Conservation (phyloP, 179 eudicot genomes). For the Beta macrorhiza region DNA sequence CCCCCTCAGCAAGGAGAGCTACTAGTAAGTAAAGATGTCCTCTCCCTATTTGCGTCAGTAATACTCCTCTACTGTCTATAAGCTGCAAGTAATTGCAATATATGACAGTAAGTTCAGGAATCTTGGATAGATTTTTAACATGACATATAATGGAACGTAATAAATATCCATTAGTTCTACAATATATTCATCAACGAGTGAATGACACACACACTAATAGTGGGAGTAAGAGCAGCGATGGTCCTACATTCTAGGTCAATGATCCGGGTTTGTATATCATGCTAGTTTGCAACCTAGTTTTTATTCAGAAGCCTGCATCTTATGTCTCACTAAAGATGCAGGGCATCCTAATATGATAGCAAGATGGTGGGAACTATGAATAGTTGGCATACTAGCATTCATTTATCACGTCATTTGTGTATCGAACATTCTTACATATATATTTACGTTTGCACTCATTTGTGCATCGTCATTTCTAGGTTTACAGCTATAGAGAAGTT, state of each 20-base stretch:
- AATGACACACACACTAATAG: neutral
- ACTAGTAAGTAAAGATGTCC: constrained; percentile 62
- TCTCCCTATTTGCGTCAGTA: constrained; percentile 47
- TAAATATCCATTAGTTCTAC: neutral
- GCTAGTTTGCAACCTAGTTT: no score
- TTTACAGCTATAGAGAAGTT: neutral
- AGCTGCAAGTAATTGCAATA: constrained; percentile 36
- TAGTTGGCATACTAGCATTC: neutral
- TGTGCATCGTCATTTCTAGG: neutral
- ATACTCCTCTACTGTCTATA: constrained; percentile 52
- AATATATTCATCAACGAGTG: neutral
- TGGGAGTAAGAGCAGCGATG: neutral
- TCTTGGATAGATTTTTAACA: neutral
- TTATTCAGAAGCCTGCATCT: no score
- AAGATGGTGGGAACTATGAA: neutral
- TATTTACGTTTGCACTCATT: no score
- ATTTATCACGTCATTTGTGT: no score
- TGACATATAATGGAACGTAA: neutral
- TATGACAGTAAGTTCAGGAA: neutral
- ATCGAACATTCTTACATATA: no score
- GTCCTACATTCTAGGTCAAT: neutral
- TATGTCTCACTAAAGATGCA: no score
- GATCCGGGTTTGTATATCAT: neutral
- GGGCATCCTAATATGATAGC: neutral
- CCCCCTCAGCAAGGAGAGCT: constrained; percentile 52